These are phyloP conservation scores for Fusarium sp. DNA, from an alignment of 2,329 filamentous ascomycete species.

Conservation along the genomic window DNA sequence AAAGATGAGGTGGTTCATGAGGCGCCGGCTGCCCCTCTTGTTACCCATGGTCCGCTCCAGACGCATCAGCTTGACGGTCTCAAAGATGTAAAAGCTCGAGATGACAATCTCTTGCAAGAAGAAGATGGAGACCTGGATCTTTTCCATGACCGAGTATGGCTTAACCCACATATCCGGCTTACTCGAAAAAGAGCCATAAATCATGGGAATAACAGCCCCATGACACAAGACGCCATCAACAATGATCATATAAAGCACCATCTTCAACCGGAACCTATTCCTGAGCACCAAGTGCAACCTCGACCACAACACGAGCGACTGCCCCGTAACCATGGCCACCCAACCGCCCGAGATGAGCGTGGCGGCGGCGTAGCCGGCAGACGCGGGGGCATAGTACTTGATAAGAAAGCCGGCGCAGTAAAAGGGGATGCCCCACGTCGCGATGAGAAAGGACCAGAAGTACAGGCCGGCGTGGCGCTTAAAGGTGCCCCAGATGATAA, in stretches of 20 bases:
- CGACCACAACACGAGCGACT: slow-evolving; percentile 74
- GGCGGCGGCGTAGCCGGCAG: slow-evolving; percentile 41
- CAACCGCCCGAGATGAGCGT: slow-evolving; percentile 48
- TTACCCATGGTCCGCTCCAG: slow-evolving; percentile 55
- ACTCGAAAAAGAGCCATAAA: slow-evolving; percentile 65
- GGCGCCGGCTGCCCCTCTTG: slow-evolving; percentile 40
- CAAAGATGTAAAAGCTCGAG: slow-evolving; percentile 68
- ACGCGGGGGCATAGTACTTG: slow-evolving; percentile 51
- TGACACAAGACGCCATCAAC: slow-evolving; percentile 68
- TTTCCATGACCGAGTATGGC: slow-evolving; percentile 65
- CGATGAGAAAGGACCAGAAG: slow-evolving; percentile 57
- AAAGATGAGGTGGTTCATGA: slow-evolving; percentile 59
- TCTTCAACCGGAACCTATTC: slow-evolving; percentile 63
- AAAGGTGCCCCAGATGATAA: slow-evolving; percentile 56
- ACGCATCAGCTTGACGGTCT: slow-evolving; percentile 66
- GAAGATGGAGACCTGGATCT: slow-evolving; percentile 70
- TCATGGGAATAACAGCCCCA: slow-evolving; percentile 68
- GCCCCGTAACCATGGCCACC: slow-evolving; percentile 71
- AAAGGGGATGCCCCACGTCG: slow-evolving; percentile 54
- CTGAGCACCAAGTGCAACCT: slow-evolving; percentile 72
- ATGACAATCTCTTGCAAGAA: slow-evolving; percentile 70
- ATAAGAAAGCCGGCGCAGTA: slow-evolving; percentile 63
- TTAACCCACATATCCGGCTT: slow-evolving; percentile 36
- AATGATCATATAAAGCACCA: slow-evolving; percentile 72
- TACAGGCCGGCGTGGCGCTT: slow-evolving; percentile 55